Evolutionary conservation across 148 eudicot genomes (phyloP).

Genomic region (Diospyros kaki): DNA sequence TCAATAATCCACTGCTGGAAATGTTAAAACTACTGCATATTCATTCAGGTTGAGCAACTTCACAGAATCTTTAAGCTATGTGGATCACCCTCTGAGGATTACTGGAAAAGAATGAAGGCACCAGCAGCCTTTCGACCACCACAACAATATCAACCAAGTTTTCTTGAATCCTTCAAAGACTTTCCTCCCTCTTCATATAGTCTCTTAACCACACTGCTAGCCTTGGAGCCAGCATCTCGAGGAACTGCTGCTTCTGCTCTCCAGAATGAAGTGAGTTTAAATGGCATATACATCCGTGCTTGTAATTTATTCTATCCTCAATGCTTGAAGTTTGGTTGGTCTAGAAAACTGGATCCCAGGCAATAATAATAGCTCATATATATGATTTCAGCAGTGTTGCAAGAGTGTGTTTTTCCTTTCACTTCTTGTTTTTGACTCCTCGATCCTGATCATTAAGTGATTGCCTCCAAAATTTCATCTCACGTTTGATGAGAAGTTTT

Average conservation of each 20-base stretch:
- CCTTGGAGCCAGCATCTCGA: conserved; percentile 35
- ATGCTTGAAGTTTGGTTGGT: not conserved
- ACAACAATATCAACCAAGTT: conserved; percentile 29
- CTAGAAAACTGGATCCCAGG: not conserved
- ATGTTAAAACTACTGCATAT: not conserved
- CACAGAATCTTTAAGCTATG: conserved; percentile 53
- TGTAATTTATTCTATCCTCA: not conserved
- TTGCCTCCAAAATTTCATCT: not conserved
- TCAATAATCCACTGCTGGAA: not conserved
- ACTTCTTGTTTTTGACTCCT: not conserved
- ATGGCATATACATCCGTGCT: not conserved
- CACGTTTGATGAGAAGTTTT: not conserved
- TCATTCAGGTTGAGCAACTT: conserved; percentile 42
- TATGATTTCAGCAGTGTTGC: not conserved
- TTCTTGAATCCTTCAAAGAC: conserved; percentile 27
- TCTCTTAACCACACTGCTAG: conserved; percentile 32
- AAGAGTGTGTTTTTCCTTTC: not conserved
- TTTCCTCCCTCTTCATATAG: conserved; percentile 31
- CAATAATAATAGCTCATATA: not conserved
- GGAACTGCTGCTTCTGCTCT: conserved; percentile 47
- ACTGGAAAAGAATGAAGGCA: conserved; percentile 45
- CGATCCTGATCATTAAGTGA: too few species aligned
- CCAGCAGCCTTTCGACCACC: conserved; percentile 42
- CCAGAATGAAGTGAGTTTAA: conserved; percentile 34
- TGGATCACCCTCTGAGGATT: conserved; percentile 45